Conservation (phyloP, 495 filamentous ascomycete genomes). For the Hypoxylon lienhwacheense region DNA sequence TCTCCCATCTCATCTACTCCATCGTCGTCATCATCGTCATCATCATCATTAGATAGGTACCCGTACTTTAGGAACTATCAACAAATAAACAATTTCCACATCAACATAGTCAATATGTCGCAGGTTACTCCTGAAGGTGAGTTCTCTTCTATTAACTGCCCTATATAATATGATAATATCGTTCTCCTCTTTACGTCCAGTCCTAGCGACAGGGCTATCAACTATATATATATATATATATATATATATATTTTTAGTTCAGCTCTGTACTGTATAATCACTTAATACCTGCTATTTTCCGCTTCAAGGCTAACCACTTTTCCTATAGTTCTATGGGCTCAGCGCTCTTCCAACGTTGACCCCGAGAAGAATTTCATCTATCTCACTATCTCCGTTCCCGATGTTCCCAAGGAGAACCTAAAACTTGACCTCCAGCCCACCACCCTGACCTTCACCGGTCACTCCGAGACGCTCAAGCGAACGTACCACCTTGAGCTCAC, state of each 20-base stretch:
- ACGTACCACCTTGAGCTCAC: constrained; percentile 85
- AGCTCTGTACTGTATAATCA: too few relatives aligned
- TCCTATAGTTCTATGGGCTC: constrained; percentile 86
- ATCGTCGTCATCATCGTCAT: too few relatives aligned
- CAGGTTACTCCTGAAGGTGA: constrained; percentile 41
- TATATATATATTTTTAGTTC: too few relatives aligned
- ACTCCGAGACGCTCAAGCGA: constrained; percentile 75
- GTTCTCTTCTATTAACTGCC: background rate
- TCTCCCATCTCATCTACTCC: background rate
- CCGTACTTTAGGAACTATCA: too few relatives aligned
- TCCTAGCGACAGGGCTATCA: too few relatives aligned
- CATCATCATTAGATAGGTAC: too few relatives aligned
- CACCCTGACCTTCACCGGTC: constrained; percentile 77
- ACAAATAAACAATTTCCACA: background rate
- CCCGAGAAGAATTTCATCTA: constrained; percentile 87
- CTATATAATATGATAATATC: background rate
- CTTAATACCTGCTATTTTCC: too few relatives aligned
- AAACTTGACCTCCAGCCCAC: constrained; percentile 79
- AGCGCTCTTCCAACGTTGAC: constrained; percentile 84
- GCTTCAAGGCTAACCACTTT: constrained; percentile 29
- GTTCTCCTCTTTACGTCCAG: too few relatives aligned
- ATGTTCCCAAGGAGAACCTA: constrained; percentile 68
- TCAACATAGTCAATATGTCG: constrained; percentile 29
- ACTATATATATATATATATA: too few relatives aligned
- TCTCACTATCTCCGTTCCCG: constrained; percentile 83